Evolutionary conservation across 2,329 filamentous ascomycete genomes (phyloP), one percentile per base, ranked within the genome.

Genomic region (Trichoderma sp.): DNA sequence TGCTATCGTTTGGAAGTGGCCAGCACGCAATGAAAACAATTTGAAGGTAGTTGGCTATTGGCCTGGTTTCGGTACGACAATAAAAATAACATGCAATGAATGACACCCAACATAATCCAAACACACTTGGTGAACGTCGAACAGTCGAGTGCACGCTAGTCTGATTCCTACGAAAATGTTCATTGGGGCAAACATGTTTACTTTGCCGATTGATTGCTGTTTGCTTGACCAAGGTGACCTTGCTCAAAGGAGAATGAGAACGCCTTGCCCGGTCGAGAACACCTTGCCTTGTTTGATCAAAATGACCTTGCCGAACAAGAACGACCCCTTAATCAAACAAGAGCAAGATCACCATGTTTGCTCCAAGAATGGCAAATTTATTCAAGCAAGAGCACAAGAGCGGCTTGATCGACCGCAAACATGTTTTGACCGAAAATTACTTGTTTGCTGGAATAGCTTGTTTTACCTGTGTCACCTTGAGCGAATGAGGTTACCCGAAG

Each of bases 71-170:
- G 34, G 29, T 53, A 32, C 9, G 45, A 63, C n/a, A n/a, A n/a
- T n/a, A n/a, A n/a, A n/a, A 22, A 39, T 53, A 53, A 19, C 42
- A 19, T 48, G 42, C 19, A 63, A 63, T 63, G 59, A 63, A 63
- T 63, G 59, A 63, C 53, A 63, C 59, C 59, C 17, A 19, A 53
- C 32, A 15, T 2, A 39, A 35, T 9, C 32, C 42, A 29, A 45
- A 61, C n/a, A 37, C 5, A 12, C 2, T 13, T 32, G 22, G 4
- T 9, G 29, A 32, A 27, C 10, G 17, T 19, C 42, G 22, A 22
- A 48, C 22, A 22, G 9, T 22, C 3, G 17, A 53, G 32, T 53
- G 50, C 57, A 22, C 19, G 19, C 13, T 9, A 45, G 39, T 45
- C 39, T 48, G 42, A 22, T 22, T 22, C 19, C 19, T 48, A 48